These are phyloP conservation scores for Phytophthora pistaciae DNA, from an alignment of 352 stramenopile genomes.

Conservation along the genomic window DNA sequence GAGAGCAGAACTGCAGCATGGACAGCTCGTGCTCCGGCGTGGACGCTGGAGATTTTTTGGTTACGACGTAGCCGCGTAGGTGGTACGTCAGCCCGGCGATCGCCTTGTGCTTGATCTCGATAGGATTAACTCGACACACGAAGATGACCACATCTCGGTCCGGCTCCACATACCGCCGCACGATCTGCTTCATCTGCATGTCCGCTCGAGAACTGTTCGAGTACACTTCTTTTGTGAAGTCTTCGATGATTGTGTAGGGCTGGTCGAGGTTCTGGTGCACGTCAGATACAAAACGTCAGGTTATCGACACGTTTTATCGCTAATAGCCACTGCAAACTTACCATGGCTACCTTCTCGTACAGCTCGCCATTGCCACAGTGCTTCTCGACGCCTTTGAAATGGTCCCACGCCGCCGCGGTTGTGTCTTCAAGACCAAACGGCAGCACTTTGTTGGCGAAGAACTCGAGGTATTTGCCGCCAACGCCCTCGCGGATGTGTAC, in stretches of 20 bases:
- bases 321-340: conserved; percentile 8
- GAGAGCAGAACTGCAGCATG: conserved; percentile 58
- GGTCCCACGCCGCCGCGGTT: conserved; percentile 33
- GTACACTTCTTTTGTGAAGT: conserved; percentile 29
- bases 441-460: conserved; percentile 44
- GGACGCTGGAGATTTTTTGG: conserved; percentile 39
- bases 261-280: conserved; percentile 34
- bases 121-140: conserved; percentile 15
- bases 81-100: conserved; percentile 30
- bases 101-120: conserved; percentile 30
- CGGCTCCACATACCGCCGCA: conserved; percentile 26
- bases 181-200: conserved; percentile 31
- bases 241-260: conserved; percentile 37
- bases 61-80: conserved; percentile 39
- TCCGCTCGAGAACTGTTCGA: conserved; percentile 25
- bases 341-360: conserved; percentile 42
- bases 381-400: conserved; percentile 41
- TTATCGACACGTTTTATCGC: not conserved
- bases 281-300: not conserved
- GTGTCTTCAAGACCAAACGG: conserved; percentile 43
- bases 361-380: conserved; percentile 34
- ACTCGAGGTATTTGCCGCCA: conserved; percentile 44
- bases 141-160: conserved; percentile 23
- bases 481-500: conserved; percentile 42
- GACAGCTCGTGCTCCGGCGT: conserved; percentile 32